A percentile compares a stretch with the other conserved stretches of the same genome.
Evolutionary conservation across 352 stramenopile species (phyloP).

Genomic region (Discostella stelligera): DNA sequence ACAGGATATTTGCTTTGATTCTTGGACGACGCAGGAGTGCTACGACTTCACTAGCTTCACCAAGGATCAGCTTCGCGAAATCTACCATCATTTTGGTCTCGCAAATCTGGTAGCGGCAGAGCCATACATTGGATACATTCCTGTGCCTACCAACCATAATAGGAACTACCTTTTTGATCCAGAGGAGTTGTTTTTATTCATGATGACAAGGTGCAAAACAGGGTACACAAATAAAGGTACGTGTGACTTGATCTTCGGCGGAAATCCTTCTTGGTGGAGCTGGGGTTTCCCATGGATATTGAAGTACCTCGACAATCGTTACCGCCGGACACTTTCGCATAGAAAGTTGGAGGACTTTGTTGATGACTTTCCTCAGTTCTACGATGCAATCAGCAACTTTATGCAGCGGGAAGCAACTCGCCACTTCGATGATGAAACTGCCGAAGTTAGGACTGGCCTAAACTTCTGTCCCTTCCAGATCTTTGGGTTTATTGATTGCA

Average conservation of each 20-base stretch:
- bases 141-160: conserved; percentile 3
- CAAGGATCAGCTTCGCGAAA: conserved; percentile 7
- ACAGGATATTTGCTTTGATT: conserved; percentile 12
- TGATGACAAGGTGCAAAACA: conserved; percentile 27
- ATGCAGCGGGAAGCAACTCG: conserved; percentile 19
- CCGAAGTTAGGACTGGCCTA: conserved; percentile 3
- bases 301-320: conserved; percentile 29
- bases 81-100: conserved; percentile 33
- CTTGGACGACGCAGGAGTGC: conserved; percentile 12
- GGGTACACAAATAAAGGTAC: conserved; percentile 24
- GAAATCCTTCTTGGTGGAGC: conserved; percentile 23
- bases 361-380: conserved; percentile 32
- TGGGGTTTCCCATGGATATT: conserved; percentile 36
- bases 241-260: conserved; percentile 34
- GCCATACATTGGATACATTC: conserved; percentile 6
- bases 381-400: conserved; percentile 19
- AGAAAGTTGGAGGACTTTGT: conserved; percentile 28
- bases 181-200: conserved; percentile 37
- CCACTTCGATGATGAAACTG: conserved; percentile 14
- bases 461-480: conserved; percentile 24
- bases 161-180: conserved; percentile 23
- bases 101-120: too few relatives aligned
- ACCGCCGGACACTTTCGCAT: conserved; percentile 29
- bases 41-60: conserved; percentile 18
- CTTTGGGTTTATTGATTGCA: conserved; percentile 28